A percentile compares a stretch with the other conserved stretches of the same genome.
Conservation (phyloP, 495 filamentous ascomycete genomes). For the Aspergillus homomorphus region DNA sequence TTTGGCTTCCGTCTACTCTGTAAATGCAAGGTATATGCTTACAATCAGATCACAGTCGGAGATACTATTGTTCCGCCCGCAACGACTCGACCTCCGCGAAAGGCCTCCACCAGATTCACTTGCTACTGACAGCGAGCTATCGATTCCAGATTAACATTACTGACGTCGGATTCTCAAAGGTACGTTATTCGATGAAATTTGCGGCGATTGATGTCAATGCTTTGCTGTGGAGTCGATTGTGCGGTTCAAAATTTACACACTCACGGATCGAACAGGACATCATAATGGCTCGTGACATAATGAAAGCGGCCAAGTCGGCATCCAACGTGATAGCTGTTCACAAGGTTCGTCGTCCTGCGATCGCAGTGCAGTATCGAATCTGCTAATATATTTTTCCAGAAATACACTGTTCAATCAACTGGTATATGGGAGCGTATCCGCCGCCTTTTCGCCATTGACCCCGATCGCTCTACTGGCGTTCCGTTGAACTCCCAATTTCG, state of each 20-base stretch:
- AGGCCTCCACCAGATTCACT: background rate
- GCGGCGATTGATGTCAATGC: background rate
- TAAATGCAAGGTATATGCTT: background rate
- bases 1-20: background rate
- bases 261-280: constrained; percentile 16
- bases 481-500: constrained; percentile 93
- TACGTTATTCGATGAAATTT: background rate
- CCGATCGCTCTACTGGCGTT: constrained; percentile 84
- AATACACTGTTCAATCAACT: constrained; percentile 92
- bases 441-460: constrained; percentile 73
- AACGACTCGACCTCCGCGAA: background rate
- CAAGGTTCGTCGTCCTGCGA: constrained; percentile 27
- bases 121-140: background rate
- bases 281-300: constrained; percentile 41
- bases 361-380: background rate
- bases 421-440: constrained; percentile 89
- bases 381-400: constrained; percentile 55
- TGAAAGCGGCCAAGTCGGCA: constrained; percentile 44
- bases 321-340: constrained; percentile 37
- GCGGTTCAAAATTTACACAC: constrained; percentile 6
- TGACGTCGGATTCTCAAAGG: background rate
- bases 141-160: background rate
- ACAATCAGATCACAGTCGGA: constrained; percentile 2
- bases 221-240: background rate
- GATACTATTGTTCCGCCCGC: constrained; percentile 9